Base-by-base conservation (phyloP, 2,329 filamentous ascomycete genomes). In the Fusarium protoensiforme region DNA sequence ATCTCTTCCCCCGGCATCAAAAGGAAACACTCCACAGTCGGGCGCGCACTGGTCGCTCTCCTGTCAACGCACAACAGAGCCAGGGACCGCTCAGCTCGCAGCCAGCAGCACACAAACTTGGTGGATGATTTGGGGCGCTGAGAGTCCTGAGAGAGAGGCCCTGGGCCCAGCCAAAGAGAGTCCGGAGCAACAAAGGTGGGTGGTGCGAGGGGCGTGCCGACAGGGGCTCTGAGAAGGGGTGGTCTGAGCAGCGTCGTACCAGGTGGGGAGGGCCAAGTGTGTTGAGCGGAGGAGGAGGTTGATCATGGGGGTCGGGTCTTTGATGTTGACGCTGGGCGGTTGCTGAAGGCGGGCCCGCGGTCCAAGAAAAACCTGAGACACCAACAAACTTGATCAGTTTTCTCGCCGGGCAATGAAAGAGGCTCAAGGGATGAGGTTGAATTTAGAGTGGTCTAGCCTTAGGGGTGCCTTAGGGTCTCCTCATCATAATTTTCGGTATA, bases 161-260 rank as follows among this genome's bases (percentile, higher is more conserved):
- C 31, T 35, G 46, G 18, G 33, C 29, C 41, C 43, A 69, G 58
- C 68, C 71, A 75, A 75, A 76, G 63, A 78, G 69, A 62, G 57
- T 57, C 46, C 64, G 65, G 27, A 64, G 62, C 67, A 69, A 67
- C 56, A 51, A 71, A 68, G 76, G 74, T 77, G 75, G 69, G 69
- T 73, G 73, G 72, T 74, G 69, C 73, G 69, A 76, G 74, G 74
- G 73, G 78, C 74, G 75, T 76, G 73, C 59, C 59, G 60, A 70
- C 76, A 75, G 68, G 78, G 73, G 72, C 64, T 20, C 22, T 58
- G n/a, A 24, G 51, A 16, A 35, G 53, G 66, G 56, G 79, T 79
- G 78, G 66, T 66, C 75, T 72, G 68, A 81, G 74, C 80, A 80
- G 74, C 46, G 80, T 82, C 75, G 76, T 76, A 81, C 80, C 75